Evolutionary conservation across 768 basidiomycete species (phyloP).

Genomic region (Podaxis sp.): DNA sequence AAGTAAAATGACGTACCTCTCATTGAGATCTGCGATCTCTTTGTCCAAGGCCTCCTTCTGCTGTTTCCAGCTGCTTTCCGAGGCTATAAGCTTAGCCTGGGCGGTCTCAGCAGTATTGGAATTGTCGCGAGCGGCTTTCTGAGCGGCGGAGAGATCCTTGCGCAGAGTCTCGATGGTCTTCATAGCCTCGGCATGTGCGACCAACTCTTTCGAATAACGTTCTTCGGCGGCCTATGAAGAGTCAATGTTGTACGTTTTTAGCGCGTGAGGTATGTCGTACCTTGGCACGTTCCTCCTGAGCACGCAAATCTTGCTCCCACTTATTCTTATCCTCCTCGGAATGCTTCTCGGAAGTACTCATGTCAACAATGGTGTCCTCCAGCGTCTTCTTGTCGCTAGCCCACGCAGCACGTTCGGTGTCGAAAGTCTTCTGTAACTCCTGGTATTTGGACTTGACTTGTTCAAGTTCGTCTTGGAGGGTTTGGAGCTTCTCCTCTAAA

Average conservation of each 20-base stretch:
- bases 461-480: conserved; percentile 53
- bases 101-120: conserved; percentile 70
- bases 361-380: conserved; percentile 80
- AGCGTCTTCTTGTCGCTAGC: conserved; percentile 76
- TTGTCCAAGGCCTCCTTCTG: conserved; percentile 78
- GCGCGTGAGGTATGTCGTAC: conserved; percentile 31
- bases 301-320: conserved; percentile 65
- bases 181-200: conserved; percentile 84
- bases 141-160: conserved; percentile 54
- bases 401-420: conserved; percentile 71
- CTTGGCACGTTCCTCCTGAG: conserved; percentile 68
- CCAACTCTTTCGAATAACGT: conserved; percentile 76
- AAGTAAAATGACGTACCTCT: conserved; percentile 47
- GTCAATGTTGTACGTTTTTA: background rate
- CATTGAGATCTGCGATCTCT: conserved; percentile 70
- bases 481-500: conserved; percentile 60
- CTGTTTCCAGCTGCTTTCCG: conserved; percentile 78
- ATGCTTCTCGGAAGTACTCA: conserved; percentile 71
- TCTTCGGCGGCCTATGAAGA: conserved; percentile 66
- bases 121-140: conserved; percentile 56
- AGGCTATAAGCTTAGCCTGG: conserved; percentile 64
- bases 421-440: conserved; percentile 64
- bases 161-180: conserved; percentile 67
- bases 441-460: conserved; percentile 48
- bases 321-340: conserved; percentile 61